These are phyloP conservation scores for Trichosporon ovoides DNA, from an alignment of 1,284 basidiomycete genomes.

Conservation along the genomic window DNA sequence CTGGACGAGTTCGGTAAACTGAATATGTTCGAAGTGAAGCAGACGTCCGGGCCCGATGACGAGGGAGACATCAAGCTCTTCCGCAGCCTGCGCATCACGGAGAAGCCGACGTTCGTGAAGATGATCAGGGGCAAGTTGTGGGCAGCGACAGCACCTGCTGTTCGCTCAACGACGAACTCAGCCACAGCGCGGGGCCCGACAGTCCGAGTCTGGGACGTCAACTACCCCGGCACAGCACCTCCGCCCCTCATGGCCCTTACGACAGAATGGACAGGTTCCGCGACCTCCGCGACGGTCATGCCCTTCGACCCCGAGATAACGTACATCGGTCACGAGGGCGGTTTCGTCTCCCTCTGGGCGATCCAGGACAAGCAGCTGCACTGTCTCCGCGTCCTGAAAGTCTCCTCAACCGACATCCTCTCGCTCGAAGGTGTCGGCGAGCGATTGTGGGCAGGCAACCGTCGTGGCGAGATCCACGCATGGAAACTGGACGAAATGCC, in stretches of 20 bases:
- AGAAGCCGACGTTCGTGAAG: slow-evolving; percentile 72
- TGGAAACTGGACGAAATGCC: slow-evolving; percentile 66
- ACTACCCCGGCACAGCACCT: slow-evolving; percentile 46
- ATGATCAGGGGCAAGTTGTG: slow-evolving; percentile 70
- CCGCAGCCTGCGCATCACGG: slow-evolving; percentile 66
- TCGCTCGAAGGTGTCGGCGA: slow-evolving; percentile 73
- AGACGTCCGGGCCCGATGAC: slow-evolving; percentile 24
- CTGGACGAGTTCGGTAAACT: slow-evolving; percentile 79
- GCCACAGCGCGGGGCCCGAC: slow-evolving; percentile 59
- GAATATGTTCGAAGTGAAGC: slow-evolving; percentile 58
- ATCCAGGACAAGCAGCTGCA: slow-evolving; percentile 24
- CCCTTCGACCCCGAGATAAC: slow-evolving; percentile 63
- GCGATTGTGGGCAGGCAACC: slow-evolving; percentile 74
- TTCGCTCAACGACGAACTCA: slow-evolving; percentile 39
- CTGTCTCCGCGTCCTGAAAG: slow-evolving; percentile 55
- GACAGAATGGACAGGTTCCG: slow-evolving; percentile 58
- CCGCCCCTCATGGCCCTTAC: slow-evolving; percentile 53
- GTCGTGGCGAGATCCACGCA: slow-evolving; percentile 76
- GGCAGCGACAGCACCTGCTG: slow-evolving; percentile 55
- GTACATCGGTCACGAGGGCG: slow-evolving; percentile 91
- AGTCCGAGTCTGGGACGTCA: slow-evolving; percentile 69
- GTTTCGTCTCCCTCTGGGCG: slow-evolving; percentile 74
- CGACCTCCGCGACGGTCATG: slow-evolving; percentile 73
- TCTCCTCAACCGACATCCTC: slow-evolving; percentile 71
- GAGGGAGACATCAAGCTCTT: slow-evolving; percentile 48